Percentiles rank a stretch among this genome's conserved stretches.
phyloP scores from a whole-genome alignment of 2,329 filamentous ascomycete genomes.

The Exserohilum rostratum region DNA sequence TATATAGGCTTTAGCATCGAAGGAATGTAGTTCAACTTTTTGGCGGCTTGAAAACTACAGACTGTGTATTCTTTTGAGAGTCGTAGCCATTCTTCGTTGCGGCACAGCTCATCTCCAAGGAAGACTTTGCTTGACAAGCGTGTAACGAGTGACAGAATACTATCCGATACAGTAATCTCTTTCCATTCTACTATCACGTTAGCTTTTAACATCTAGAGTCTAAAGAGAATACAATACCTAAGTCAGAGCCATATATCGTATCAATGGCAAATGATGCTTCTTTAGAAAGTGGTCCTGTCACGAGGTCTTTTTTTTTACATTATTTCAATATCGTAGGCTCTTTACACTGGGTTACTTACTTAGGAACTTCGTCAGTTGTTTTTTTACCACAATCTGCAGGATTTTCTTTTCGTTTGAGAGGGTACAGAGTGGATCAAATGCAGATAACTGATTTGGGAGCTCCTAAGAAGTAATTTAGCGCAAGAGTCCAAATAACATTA shows the following conservation, averaged over 20 bases:
- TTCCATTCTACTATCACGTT: slow-evolving; percentile 4
- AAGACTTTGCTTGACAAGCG: slow-evolving; percentile 27
- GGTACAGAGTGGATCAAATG: too few relatives aligned
- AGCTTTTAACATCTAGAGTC: too few relatives aligned
- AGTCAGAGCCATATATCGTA: neutral
- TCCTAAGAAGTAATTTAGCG: too few relatives aligned
- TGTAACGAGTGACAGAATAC: neutral
- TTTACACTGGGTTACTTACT: neutral
- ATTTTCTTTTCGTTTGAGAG: too few relatives aligned
- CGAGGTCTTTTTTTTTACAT: neutral
- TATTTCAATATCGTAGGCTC: neutral
- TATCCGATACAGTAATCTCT: neutral
- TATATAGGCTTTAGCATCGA: neutral
- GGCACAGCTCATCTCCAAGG: slow-evolving; percentile 45
- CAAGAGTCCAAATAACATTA: too few relatives aligned
- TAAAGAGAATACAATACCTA: neutral
- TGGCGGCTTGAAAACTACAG: neutral
- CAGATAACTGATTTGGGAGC: too few relatives aligned
- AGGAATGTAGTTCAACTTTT: neutral
- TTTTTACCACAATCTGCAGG: neutral
- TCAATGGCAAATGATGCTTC: neutral
- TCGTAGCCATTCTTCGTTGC: slow-evolving; percentile 49
- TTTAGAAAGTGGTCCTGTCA: neutral
- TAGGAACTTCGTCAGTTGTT: slow-evolving; percentile 1
- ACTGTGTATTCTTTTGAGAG: slow-evolving; percentile 42